Evolutionary conservation across 2,329 filamentous ascomycete genomes (phyloP).

Genomic region (Ilyonectria destructans): DNA sequence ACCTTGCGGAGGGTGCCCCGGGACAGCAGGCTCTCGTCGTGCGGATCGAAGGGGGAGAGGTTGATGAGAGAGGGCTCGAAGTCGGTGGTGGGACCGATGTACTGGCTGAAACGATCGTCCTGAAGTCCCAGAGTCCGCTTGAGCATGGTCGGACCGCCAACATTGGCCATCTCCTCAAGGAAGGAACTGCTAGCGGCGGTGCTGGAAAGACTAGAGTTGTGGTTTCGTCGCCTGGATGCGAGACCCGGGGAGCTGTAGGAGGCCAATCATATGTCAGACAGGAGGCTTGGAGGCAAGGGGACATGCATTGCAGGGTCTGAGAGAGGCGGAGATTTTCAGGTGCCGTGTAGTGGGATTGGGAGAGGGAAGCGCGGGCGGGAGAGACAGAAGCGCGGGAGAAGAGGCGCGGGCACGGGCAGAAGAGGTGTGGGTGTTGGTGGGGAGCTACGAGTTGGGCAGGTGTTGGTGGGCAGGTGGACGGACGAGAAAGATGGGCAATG

Average conservation of each 20-base stretch:
- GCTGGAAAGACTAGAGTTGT: slow-evolving; percentile 73
- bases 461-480: slow-evolving; percentile 16
- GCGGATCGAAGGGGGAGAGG: slow-evolving; percentile 84
- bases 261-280: slow-evolving; percentile 67
- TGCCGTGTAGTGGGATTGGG: slow-evolving; percentile 29
- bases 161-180: slow-evolving; percentile 80
- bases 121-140: slow-evolving; percentile 84
- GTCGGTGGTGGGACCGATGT: slow-evolving; percentile 87
- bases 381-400: slow-evolving; percentile 36
- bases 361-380: slow-evolving; percentile 28
- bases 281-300: slow-evolving; percentile 45
- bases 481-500: slow-evolving; percentile 17
- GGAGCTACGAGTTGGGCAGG: slow-evolving; percentile 20
- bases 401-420: slow-evolving; percentile 40
- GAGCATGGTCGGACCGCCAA: slow-evolving; percentile 76
- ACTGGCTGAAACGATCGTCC: slow-evolving; percentile 84
- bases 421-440: slow-evolving; percentile 26
- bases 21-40: slow-evolving; percentile 84
- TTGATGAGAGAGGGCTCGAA: slow-evolving; percentile 89
- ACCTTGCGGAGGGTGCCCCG: slow-evolving; percentile 82
- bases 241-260: slow-evolving; percentile 70
- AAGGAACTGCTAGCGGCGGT: slow-evolving; percentile 75
- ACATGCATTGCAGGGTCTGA: slow-evolving; percentile 36
- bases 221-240: slow-evolving; percentile 66
- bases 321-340: slow-evolving; percentile 42